phyloP scores from a whole-genome alignment of 2,329 filamentous ascomycete species.

The Pseudocercospora macadamiae region DNA sequence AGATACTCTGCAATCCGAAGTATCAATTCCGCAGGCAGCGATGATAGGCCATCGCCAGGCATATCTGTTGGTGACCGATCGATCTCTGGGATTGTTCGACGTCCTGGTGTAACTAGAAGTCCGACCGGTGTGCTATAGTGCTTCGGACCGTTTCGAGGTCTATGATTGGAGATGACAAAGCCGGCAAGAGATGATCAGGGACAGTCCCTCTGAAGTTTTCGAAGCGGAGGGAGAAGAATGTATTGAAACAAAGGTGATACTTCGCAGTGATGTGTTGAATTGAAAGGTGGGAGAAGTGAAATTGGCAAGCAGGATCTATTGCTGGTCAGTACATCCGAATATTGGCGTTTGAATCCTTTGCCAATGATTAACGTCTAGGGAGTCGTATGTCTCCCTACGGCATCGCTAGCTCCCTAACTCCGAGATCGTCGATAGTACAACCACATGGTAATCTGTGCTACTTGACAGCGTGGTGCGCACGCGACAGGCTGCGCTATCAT shows the following conservation, averaged over 20 bases:
- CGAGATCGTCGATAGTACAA: background rate
- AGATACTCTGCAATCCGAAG: constrained; percentile 11
- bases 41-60: background rate
- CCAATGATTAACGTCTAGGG: background rate
- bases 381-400: background rate
- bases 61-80: background rate
- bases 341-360: background rate
- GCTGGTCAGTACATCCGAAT: background rate
- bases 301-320: background rate
- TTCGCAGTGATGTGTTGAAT: background rate
- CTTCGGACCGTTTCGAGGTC: background rate
- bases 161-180: background rate
- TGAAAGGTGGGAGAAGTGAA: background rate
- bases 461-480: background rate
- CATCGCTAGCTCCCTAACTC: background rate
- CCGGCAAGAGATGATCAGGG: background rate
- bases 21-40: constrained; percentile 7
- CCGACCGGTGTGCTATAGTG: background rate
- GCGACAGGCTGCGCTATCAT: background rate
- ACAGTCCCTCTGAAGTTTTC: background rate
- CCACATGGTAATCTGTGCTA: background rate
- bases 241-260: background rate
- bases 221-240: background rate
- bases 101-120: background rate
- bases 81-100: background rate